Base-by-base conservation (phyloP, 495 filamentous ascomycete species). In the Elasticomyces elasticus region DNA sequence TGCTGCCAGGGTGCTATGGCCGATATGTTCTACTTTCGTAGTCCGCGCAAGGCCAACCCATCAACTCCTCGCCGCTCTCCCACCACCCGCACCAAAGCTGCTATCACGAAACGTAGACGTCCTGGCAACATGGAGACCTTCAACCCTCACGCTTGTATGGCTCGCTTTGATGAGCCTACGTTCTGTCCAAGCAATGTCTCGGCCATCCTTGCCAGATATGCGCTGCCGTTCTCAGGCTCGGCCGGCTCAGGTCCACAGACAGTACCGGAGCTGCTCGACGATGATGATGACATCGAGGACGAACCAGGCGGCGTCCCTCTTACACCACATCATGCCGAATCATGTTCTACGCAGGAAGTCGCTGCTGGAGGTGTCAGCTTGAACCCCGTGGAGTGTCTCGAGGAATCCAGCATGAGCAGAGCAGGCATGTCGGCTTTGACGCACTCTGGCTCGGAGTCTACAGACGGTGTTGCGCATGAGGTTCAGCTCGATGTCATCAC, bases 21-120 rank as follows among this genome's bases (percentile, higher is more conserved):
- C 30, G 46, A 41, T 30, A 42, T 60, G 9, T 55, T 51, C 41
- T 52, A 60, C 26, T 52, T 56, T 53, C 41, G 27, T 24, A 52
- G 41, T 24, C 42, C 56, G 12, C 52, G 24, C 40, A 35, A 19
- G 22, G 2, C 41, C n/a, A n/a, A n/a, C n/a, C n/a, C 10, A 10
- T 20, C 53, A 1, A 2, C 5, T 1, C 26, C 12, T 52, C 33
- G 19, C 45, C 28, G 27, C 19, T 23, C 22, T 9, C 24, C 51
- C 26, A 13, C 15, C 10, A 33, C 23, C n/a, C 46, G 26, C 25
- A 35, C 19, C 3, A 43, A 22, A 47, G 27, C 44, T 10, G 41
- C 45, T 17, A 11, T 27, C 13, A 17, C 17, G 26, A 51, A 43
- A 23, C 9, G 25, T 13, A 48, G 47, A 24, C 23, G 30, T 9